These are phyloP conservation scores for Yamadazyma laniorum DNA, from an alignment of 805 yeast genomes.

Conservation along the genomic window DNA sequence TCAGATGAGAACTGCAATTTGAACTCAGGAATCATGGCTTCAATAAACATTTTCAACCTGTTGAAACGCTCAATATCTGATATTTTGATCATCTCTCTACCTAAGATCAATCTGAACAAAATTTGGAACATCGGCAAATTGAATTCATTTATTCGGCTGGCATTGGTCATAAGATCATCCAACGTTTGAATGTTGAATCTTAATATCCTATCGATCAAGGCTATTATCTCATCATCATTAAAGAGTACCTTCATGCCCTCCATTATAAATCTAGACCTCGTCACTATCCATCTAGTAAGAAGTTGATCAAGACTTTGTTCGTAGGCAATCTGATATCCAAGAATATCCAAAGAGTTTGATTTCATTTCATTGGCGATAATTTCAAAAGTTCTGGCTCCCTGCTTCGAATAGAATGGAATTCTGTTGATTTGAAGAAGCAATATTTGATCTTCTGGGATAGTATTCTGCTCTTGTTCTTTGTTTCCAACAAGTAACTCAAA, in stretches of 20 bases:
- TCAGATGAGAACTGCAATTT: constrained; percentile 25
- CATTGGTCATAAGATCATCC: constrained; percentile 18
- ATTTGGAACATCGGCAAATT: constrained; percentile 34
- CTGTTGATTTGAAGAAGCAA: constrained; percentile 10
- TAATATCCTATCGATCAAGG: constrained; percentile 18
- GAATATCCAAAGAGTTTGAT: constrained; percentile 1
- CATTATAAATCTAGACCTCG: constrained; percentile 22
- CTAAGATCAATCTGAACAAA: constrained; percentile 21
- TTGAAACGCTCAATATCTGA: constrained; percentile 11
- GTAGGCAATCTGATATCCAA: constrained; percentile 6
- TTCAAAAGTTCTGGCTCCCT: constrained; percentile 7
- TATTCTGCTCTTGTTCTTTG: neutral
- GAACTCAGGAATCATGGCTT: constrained; percentile 18
- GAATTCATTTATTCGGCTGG: constrained; percentile 29
- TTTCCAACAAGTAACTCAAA: constrained; percentile 10
- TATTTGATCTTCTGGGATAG: neutral
- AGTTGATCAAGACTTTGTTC: neutral
- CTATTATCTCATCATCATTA: constrained; percentile 16
- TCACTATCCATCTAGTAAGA: constrained; percentile 9
- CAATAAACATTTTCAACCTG: constrained; percentile 15
- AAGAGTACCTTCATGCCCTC: constrained; percentile 20
- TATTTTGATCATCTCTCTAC: constrained; percentile 14
- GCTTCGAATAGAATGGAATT: constrained; percentile 8
- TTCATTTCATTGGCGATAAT: constrained; percentile 6
- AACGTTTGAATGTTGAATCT: constrained; percentile 1